A percentile compares a stretch with the other conserved stretches of the same genome.
These are phyloP conservation scores for Torrubiella hemipterigena DNA, from an alignment of 2,329 filamentous ascomycete species.

Conservation along the genomic window DNA sequence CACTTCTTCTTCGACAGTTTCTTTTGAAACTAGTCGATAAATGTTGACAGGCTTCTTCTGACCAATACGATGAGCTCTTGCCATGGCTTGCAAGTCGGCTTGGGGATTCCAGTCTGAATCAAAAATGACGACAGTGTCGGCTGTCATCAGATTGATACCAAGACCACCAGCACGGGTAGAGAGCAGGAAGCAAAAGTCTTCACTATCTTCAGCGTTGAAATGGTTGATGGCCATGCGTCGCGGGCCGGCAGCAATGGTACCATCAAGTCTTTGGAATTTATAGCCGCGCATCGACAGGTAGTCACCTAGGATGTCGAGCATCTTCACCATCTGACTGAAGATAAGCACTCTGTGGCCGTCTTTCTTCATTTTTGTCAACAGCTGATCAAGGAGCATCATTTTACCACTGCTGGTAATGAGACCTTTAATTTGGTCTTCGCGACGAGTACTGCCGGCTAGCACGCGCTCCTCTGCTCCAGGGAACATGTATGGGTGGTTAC, in stretches of 20 bases:
- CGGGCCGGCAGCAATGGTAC: slow-evolving; percentile 80
- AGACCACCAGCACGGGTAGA: slow-evolving; percentile 92
- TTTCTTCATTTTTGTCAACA: slow-evolving; percentile 85
- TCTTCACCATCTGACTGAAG: slow-evolving; percentile 99
- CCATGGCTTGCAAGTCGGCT: slow-evolving; percentile 96
- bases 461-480: slow-evolving; percentile 86
- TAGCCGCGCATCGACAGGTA: slow-evolving; percentile 91
- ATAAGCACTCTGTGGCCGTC: slow-evolving; percentile 94
- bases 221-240: slow-evolving; percentile 93
- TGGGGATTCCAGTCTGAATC: slow-evolving; percentile 99
- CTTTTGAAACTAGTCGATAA: slow-evolving; percentile 91
- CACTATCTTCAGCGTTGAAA: slow-evolving; percentile 92
- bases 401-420: slow-evolving; percentile 96
- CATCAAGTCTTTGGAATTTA: slow-evolving; percentile 87
- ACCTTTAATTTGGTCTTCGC: slow-evolving; percentile 84
- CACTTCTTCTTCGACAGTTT: slow-evolving; percentile 96
- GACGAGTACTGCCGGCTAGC: slow-evolving; percentile 63
- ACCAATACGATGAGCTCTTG: slow-evolving; percentile 91
- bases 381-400: slow-evolving; percentile 96
- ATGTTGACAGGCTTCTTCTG: slow-evolving; percentile 95
- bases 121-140: slow-evolving; percentile 94
- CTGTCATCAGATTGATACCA: slow-evolving; percentile 98
- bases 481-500: slow-evolving; percentile 98
- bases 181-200: slow-evolving; percentile 91
- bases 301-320: slow-evolving; percentile 91